A percentile compares a stretch with the other conserved stretches of the same genome.
phyloP scores from a whole-genome alignment of 805 yeast genomes.

The Metschnikowia cerradonensis region DNA sequence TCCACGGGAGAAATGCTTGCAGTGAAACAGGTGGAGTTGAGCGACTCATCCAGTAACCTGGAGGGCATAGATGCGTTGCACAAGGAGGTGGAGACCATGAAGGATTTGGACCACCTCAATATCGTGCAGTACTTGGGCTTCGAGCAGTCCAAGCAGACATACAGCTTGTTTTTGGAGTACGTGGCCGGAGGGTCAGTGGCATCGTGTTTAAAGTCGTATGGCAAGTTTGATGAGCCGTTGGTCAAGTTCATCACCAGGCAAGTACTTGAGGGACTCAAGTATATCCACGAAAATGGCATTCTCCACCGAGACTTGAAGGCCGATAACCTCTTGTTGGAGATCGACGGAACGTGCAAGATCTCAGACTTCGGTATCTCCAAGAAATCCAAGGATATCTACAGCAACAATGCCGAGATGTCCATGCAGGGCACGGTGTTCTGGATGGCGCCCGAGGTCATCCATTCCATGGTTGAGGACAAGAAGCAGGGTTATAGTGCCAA shows the following conservation, averaged over 20 bases:
- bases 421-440: conserved; percentile 98
- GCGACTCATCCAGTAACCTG: conserved; percentile 24
- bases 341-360: conserved; percentile 91
- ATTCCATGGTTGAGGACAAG: conserved; percentile 65
- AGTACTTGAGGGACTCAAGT: conserved; percentile 79
- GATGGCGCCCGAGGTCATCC: conserved; percentile 99
- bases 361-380: conserved; percentile 96
- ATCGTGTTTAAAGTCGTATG: conserved; percentile 73
- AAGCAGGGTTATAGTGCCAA: conserved; percentile 95
- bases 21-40: conserved; percentile 83
- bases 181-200: conserved; percentile 98
- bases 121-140: conserved; percentile 96
- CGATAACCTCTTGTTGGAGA: conserved; percentile 81
- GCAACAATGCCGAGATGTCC: conserved; percentile 91
- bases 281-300: conserved; percentile 81
- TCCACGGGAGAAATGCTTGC: conserved; percentile 99
- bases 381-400: conserved; percentile 68
- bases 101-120: conserved; percentile 88
- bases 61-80: conserved; percentile 78
- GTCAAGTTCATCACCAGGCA: conserved; percentile 74
- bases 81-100: conserved; percentile 89
- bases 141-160: conserved; percentile 68
- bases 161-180: conserved; percentile 87
- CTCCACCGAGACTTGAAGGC: conserved; percentile 93
- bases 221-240: conserved; percentile 75